phyloP scores from a whole-genome alignment of 2,329 filamentous ascomycete species.

The Fusarium sp. region DNA sequence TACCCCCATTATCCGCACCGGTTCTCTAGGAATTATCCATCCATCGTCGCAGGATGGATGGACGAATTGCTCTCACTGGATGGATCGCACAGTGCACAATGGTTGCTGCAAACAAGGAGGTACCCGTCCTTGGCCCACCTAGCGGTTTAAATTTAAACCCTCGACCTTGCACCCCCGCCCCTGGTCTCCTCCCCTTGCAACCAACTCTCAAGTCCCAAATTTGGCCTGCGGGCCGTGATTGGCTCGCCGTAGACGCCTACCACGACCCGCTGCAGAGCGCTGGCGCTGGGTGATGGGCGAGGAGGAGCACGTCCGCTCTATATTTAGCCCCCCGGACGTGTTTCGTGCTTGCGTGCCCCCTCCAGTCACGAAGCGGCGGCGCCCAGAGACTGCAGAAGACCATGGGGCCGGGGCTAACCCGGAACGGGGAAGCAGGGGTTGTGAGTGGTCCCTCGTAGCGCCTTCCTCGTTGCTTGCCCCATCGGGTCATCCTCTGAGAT shows the following conservation, averaged over 20 bases:
- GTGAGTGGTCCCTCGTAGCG: slow-evolving; percentile 41
- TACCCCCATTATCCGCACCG: slow-evolving; percentile 9
- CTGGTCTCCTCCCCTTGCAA: slow-evolving; percentile 22
- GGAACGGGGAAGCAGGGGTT: slow-evolving; percentile 30
- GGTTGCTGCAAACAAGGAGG: slow-evolving; percentile 16
- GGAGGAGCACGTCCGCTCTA: slow-evolving; percentile 37
- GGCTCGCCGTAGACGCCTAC: slow-evolving; percentile 47
- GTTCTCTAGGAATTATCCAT: slow-evolving; percentile 11
- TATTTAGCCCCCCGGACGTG: slow-evolving; percentile 48
- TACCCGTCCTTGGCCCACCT: slow-evolving; percentile 25
- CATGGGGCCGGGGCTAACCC: slow-evolving; percentile 37
- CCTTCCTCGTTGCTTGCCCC: slow-evolving; percentile 23
- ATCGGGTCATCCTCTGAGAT: slow-evolving; percentile 24
- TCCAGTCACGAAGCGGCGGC: slow-evolving; percentile 36
- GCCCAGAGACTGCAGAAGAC: slow-evolving; percentile 11
- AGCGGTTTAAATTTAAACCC: slow-evolving; percentile 45
- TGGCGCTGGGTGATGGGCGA: slow-evolving; percentile 18
- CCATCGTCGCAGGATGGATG: slow-evolving; percentile 7
- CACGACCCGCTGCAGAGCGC: slow-evolving; percentile 14
- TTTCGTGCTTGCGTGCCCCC: slow-evolving; percentile 40
- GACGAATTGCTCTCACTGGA: too few relatives aligned
- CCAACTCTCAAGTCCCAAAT: slow-evolving; percentile 42
- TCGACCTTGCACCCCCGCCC: slow-evolving; percentile 24
- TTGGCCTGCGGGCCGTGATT: slow-evolving; percentile 43
- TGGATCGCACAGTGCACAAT: slow-evolving; percentile 33